Conservation (phyloP, 257 asterid genomes). For the Solanum chmielewskii region DNA sequence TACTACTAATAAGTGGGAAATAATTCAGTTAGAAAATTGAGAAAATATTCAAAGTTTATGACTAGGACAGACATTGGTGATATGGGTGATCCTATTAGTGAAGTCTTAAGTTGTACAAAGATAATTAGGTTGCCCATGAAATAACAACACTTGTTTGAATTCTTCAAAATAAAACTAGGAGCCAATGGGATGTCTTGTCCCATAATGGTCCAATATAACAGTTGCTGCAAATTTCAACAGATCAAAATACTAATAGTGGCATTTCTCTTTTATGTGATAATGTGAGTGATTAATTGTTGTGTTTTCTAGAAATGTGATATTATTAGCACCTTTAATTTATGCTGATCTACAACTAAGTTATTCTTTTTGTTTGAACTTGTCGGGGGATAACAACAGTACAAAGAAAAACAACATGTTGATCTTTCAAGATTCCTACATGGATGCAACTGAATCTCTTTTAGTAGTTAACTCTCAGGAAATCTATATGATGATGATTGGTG, state of each 20-base stretch:
- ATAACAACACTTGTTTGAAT: too few relatives aligned
- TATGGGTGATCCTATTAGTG: not conserved
- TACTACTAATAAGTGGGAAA: not conserved
- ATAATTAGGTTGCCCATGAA: not conserved
- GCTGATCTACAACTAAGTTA: too few relatives aligned
- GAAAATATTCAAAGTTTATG: not conserved
- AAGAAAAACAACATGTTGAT: too few relatives aligned
- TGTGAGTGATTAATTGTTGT: not conserved
- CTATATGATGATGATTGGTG: too few relatives aligned
- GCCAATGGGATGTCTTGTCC: not conserved
- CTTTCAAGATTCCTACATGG: too few relatives aligned
- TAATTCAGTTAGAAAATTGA: not conserved
- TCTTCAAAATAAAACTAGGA: not conserved
- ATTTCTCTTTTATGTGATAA: not conserved
- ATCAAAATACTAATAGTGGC: too few relatives aligned
- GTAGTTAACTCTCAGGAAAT: too few relatives aligned
- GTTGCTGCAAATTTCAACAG: not conserved
- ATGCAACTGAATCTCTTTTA: too few relatives aligned
- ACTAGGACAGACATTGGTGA: not conserved
- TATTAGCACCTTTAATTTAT: too few relatives aligned
- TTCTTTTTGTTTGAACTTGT: too few relatives aligned
- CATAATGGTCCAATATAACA: not conserved
- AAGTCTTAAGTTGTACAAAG: not conserved
- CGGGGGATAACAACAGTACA: not conserved
- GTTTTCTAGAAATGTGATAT: not conserved